Percentiles rank a stretch among this genome's conserved stretches.
Evolutionary conservation across 768 basidiomycete genomes (phyloP).

Genomic region (Tubosaeta sp.): DNA sequence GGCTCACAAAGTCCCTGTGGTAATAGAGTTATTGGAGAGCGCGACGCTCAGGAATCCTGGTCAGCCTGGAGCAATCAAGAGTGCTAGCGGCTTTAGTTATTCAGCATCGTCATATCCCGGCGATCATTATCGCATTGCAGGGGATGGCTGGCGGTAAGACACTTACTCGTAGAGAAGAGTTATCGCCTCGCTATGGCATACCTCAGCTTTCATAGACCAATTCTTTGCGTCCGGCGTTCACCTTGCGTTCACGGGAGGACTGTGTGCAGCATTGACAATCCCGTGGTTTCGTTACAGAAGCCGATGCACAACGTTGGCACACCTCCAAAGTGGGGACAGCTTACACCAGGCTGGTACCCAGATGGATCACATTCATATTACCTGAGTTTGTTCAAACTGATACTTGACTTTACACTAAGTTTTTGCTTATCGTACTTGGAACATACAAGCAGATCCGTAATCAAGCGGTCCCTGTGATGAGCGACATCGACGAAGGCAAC

Average conservation of each 20-base stretch:
- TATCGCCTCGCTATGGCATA: background rate
- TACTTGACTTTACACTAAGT: background rate
- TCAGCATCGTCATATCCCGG: slow-evolving; percentile 53
- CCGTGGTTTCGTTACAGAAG: slow-evolving; percentile 4
- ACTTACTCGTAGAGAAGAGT: background rate
- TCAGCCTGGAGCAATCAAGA: slow-evolving; percentile 7
- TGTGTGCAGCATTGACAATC: slow-evolving; percentile 11
- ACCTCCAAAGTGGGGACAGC: background rate
- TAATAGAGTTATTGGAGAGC: background rate
- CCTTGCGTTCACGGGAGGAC: slow-evolving; percentile 7
- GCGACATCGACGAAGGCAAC: slow-evolving; percentile 64
- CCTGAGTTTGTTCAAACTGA: no score
- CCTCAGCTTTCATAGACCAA: slow-evolving; percentile 10
- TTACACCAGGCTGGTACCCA: background rate
- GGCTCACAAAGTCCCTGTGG: slow-evolving; percentile 2
- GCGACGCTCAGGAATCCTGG: slow-evolving; percentile 9
- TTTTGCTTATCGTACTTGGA: slow-evolving; percentile 36
- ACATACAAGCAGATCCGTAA: slow-evolving; percentile 70
- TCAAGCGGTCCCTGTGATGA: slow-evolving; percentile 51
- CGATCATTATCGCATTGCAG: slow-evolving; percentile 48
- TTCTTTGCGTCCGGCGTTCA: slow-evolving; percentile 12
- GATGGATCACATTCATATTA: no score
- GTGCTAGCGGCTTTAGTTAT: slow-evolving; percentile 57
- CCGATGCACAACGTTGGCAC: slow-evolving; percentile 2
- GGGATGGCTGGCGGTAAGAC: slow-evolving; percentile 41